These are phyloP conservation scores for Quercus mongolica DNA, from an alignment of 306 rosid genomes.

Conservation along the genomic window DNA sequence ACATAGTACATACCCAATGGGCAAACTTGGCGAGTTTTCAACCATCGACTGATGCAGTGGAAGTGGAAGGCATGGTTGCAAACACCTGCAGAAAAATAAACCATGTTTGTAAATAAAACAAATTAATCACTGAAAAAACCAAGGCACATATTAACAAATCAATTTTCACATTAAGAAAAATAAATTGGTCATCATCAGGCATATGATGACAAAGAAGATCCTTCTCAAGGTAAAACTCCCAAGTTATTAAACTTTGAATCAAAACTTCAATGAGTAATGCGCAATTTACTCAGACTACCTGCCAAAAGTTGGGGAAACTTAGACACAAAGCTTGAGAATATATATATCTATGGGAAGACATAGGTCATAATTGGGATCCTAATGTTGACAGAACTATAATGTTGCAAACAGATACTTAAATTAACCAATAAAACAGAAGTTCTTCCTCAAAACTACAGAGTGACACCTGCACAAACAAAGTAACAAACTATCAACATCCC, in stretches of 20 bases:
- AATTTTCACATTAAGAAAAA: no score
- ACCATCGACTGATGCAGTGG: conserved; percentile 95
- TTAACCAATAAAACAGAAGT: background rate
- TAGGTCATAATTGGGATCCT: background rate
- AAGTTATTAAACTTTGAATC: background rate
- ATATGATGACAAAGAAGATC: background rate
- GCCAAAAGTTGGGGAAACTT: background rate
- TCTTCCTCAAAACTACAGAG: background rate
- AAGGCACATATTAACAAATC: background rate
- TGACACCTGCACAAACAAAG: no score
- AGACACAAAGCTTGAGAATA: background rate
- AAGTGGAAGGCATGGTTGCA: conserved; percentile 92
- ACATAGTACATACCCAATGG: conserved; percentile 65
- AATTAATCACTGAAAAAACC: background rate
- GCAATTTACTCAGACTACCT: background rate
- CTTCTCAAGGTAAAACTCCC: background rate
- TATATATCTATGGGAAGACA: background rate
- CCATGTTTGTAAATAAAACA: background rate
- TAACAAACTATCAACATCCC: no score
- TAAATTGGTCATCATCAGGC: no score
- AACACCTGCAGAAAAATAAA: conserved; percentile 34
- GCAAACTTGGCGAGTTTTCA: conserved; percentile 91
- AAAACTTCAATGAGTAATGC: background rate
- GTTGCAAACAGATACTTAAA: background rate
- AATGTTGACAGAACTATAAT: background rate